Conservation (phyloP, 306 rosid species). For the Cucurbita pepo region DNA sequence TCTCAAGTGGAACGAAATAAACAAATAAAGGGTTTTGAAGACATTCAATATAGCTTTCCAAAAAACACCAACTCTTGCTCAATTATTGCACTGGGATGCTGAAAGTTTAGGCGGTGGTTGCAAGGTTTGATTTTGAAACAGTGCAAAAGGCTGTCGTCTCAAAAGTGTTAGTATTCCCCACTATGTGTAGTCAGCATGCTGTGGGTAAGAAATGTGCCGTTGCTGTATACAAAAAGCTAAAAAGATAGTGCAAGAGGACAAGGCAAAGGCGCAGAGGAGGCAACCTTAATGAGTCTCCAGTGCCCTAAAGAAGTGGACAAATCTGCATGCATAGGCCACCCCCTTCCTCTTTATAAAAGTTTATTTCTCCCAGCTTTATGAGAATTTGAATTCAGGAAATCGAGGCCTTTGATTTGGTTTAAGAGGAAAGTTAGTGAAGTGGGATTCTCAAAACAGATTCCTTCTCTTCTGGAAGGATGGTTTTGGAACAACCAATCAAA, state of each 20-base stretch:
- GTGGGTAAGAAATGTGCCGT: constrained; percentile 13
- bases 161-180: background rate
- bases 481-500: background rate
- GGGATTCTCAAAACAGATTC: background rate
- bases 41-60: background rate
- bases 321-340: background rate
- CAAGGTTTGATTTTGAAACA: background rate
- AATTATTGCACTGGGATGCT: constrained; percentile 26
- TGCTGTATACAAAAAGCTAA: background rate
- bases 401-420: background rate
- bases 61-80: constrained; percentile 12
- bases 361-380: background rate
- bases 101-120: constrained; percentile 24
- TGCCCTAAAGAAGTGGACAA: constrained; percentile 6
- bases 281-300: background rate
- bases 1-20: background rate
- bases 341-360: background rate
- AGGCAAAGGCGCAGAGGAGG: background rate
- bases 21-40: background rate
- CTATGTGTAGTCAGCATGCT: background rate
- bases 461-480: background rate
- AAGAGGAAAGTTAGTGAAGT: background rate
- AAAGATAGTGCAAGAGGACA: constrained; percentile 8
- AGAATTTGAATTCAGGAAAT: background rate
- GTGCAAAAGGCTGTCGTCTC: background rate